A percentile compares a stretch with the other conserved stretches of the same genome.
These are phyloP conservation scores for Xylariomycetidae sp. DNA, from an alignment of 2,329 filamentous ascomycete genomes.

Conservation along the genomic window DNA sequence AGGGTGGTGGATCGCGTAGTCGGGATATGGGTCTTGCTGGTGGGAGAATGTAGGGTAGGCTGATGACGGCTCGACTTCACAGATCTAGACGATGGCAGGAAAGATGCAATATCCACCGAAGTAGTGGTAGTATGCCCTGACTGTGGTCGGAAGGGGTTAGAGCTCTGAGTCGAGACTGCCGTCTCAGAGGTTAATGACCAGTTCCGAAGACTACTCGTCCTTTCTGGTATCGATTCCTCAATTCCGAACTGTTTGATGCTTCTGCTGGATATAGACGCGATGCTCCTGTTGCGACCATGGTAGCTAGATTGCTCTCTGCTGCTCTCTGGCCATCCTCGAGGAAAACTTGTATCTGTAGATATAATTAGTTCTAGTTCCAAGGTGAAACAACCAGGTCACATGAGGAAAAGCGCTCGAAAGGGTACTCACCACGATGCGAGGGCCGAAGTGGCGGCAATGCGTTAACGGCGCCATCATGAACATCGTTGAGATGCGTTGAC, in stretches of 20 bases:
- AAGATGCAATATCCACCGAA: slow-evolving; percentile 34
- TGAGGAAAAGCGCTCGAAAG: not conserved
- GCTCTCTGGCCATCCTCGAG: slow-evolving; percentile 5
- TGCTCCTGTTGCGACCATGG: slow-evolving; percentile 18
- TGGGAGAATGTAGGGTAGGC: slow-evolving; percentile 4
- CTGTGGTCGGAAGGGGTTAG: slow-evolving; percentile 35
- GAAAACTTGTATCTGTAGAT: not conserved
- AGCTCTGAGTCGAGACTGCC: slow-evolving; percentile 36
- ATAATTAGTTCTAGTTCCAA: no score
- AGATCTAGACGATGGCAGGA: slow-evolving; percentile 11
- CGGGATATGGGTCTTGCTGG: slow-evolving; percentile 1
- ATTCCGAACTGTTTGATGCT: slow-evolving; percentile 28
- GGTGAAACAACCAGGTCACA: no score
- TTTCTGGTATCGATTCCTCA: slow-evolving; percentile 31
- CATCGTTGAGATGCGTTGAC: no score
- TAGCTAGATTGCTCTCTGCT: slow-evolving; percentile 8
- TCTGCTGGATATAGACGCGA: slow-evolving; percentile 17
- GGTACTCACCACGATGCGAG: slow-evolving; percentile 23
- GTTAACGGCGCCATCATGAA: no score
- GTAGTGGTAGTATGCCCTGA: slow-evolving; percentile 42
- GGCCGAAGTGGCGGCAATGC: no score
- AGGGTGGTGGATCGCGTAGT: not conserved
- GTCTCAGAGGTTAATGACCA: slow-evolving; percentile 40
- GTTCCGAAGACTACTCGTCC: slow-evolving; percentile 32
- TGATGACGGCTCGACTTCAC: slow-evolving; percentile 8